Evolutionary conservation across 768 basidiomycete species (phyloP), one percentile per base, ranked within the genome.

Genomic region (Trametes meyenii): DNA sequence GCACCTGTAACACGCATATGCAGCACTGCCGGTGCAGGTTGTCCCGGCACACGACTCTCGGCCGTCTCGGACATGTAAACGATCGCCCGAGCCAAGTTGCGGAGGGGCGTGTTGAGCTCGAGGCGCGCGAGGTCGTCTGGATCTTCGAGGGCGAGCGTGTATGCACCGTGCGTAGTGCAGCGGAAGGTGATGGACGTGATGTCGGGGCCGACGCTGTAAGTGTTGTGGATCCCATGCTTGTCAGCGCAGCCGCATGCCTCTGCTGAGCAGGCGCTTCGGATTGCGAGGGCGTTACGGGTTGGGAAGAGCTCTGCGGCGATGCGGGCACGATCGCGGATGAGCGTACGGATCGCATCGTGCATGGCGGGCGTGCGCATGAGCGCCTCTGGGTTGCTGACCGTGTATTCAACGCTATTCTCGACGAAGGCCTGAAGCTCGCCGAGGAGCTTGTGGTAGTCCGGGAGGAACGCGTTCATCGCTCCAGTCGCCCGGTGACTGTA

Each of bases 161-260:
- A 66, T 16, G 48, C 26, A 1, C 73, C 72, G 58, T 76, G 74
- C 12, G 55, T 21, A 13, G 70, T 67, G 55, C 72, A 76, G 29
- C 42, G 21, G 63, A 76, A 75, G 14, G 57, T 61, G 50, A 71
- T 63, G 29, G 16, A 17, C 7, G 52, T 54, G 19, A 12, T 13
- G 46, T 61, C 61, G 11, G n/a, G n/a, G n/a, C n/a, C 33, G 21
- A 38, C 5, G 40, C 50, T n/a, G 42, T 44, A n/a, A 50, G 29
- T 24, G 57, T 64, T 70, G 19, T 60, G 38, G 16, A 69, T 58
- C 5, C 61, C 64, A 19, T 59, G 65, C 51, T 67, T 61, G 40
- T 66, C 58, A 5, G 64, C 69, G 2, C 69, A 45, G 13, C 69
- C 72, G 54, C 72, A 73, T 2, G 59, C 65, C 13, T 52, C 58